Conservation (phyloP, 2,329 filamentous ascomycete species). For the Colletotrichum sojae region DNA sequence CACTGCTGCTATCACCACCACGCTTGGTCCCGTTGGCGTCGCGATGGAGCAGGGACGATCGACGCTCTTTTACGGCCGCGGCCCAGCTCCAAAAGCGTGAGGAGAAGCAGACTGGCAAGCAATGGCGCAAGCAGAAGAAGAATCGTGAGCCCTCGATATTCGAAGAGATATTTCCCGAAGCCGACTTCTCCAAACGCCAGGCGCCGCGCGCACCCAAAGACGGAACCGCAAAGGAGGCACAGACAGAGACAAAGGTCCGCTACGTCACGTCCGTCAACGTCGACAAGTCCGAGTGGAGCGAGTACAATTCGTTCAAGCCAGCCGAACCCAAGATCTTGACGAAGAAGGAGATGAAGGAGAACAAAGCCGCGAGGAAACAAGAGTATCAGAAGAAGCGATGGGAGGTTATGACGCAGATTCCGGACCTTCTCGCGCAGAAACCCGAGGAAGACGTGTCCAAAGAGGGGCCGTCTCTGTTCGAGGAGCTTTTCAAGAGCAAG, state of each 20-base stretch:
- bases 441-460: neutral
- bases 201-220: neutral
- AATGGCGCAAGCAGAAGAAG: neutral
- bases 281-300: slow-evolving; percentile 25
- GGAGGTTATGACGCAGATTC: neutral
- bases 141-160: slow-evolving; percentile 23
- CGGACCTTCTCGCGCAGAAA: slow-evolving; percentile 12
- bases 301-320: slow-evolving; percentile 7
- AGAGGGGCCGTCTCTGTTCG: slow-evolving; percentile 17
- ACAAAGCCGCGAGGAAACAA: no score
- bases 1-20: slow-evolving; percentile 21
- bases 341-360: no score
- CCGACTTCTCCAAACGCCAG: neutral
- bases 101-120: slow-evolving; percentile 2
- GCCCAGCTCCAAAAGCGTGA: neutral
- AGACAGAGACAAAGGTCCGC: slow-evolving; percentile 25
- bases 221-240: neutral
- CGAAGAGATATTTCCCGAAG: slow-evolving; percentile 36
- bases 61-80: neutral
- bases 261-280: slow-evolving; percentile 30
- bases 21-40: neutral
- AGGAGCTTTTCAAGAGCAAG: slow-evolving; percentile 31
- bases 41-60: slow-evolving; percentile 7
- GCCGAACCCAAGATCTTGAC: no score
- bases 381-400: slow-evolving; percentile 1